Evolutionary conservation across 2,329 filamentous ascomycete species (phyloP).

Genomic region (Sclerotinia nivalis): DNA sequence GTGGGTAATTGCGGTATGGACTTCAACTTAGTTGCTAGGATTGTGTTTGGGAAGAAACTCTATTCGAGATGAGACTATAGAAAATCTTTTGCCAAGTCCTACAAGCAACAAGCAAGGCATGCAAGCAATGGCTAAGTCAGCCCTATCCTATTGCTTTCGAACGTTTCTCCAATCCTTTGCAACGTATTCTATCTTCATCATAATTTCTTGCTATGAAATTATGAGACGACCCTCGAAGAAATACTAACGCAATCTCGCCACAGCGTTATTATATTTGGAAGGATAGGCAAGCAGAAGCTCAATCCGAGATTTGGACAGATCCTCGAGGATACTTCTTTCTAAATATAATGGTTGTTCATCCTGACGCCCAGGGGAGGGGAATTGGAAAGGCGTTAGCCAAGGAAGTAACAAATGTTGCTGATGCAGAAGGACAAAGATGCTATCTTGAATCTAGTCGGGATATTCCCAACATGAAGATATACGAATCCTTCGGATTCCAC

Average conservation of each 20-base stretch:
- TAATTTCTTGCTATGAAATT: neutral
- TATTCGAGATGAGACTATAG: neutral
- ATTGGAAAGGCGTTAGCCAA: constrained; percentile 66
- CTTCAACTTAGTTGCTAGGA: neutral
- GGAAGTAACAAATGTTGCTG: constrained; percentile 62
- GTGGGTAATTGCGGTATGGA: neutral
- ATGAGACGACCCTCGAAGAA: neutral
- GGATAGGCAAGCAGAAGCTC: constrained; percentile 60
- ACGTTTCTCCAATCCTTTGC: neutral
- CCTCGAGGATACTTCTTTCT: constrained; percentile 72
- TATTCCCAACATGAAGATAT: constrained; percentile 69
- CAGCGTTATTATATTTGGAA: constrained; percentile 75
- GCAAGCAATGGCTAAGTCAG: constrained; percentile 1
- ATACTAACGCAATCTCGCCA: constrained; percentile 14
- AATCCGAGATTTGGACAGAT: constrained; percentile 64
- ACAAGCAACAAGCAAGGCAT: constrained; percentile 1
- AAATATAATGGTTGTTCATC: constrained; percentile 71
- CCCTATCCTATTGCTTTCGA: neutral
- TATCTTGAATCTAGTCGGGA: constrained; percentile 71
- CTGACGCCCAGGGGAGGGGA: constrained; percentile 64
- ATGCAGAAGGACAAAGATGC: constrained; percentile 63
- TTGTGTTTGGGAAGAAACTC: neutral
- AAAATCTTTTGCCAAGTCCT: neutral
- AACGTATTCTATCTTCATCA: neutral
- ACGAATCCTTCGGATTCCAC: constrained; percentile 68